phyloP scores from a whole-genome alignment of 148 eudicot species.

The Rhododendron mucronatum region DNA sequence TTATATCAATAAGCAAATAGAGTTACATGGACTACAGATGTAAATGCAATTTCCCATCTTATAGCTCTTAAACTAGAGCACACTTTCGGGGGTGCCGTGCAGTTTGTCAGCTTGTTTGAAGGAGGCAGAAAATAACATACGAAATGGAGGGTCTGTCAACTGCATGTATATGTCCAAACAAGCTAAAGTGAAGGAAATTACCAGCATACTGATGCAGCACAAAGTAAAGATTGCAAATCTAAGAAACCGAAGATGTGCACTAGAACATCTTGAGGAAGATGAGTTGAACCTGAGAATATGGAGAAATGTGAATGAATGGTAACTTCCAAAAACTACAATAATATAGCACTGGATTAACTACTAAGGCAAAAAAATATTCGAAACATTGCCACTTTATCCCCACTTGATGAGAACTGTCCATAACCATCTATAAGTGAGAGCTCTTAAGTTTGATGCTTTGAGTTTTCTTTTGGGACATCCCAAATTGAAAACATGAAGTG shows the following conservation, averaged over 20 bases:
- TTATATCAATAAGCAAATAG: neutral
- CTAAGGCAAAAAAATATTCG: neutral
- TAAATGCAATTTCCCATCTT: neutral
- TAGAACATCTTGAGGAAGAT: slow-evolving; percentile 72
- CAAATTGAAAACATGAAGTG: neutral
- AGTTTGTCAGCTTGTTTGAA: neutral
- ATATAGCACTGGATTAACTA: neutral
- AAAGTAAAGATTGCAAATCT: slow-evolving; percentile 63
- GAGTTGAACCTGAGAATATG: slow-evolving; percentile 34
- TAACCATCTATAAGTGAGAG: neutral
- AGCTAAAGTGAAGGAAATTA: slow-evolving; percentile 19
- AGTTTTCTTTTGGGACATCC: neutral
- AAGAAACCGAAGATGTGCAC: slow-evolving; percentile 70
- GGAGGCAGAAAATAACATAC: neutral
- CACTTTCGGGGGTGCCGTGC: neutral
- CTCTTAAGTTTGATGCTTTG: neutral
- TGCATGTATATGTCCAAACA: neutral
- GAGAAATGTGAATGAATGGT: neutral
- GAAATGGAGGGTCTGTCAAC: neutral
- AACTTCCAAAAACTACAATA: neutral
- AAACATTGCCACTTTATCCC: neutral
- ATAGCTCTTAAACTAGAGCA: neutral
- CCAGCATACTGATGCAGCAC: slow-evolving; percentile 79
- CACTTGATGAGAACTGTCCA: neutral
- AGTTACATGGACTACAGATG: neutral